These are phyloP conservation scores for Lepraria neglecta DNA, from an alignment of 495 filamentous ascomycete genomes.

Conservation along the genomic window DNA sequence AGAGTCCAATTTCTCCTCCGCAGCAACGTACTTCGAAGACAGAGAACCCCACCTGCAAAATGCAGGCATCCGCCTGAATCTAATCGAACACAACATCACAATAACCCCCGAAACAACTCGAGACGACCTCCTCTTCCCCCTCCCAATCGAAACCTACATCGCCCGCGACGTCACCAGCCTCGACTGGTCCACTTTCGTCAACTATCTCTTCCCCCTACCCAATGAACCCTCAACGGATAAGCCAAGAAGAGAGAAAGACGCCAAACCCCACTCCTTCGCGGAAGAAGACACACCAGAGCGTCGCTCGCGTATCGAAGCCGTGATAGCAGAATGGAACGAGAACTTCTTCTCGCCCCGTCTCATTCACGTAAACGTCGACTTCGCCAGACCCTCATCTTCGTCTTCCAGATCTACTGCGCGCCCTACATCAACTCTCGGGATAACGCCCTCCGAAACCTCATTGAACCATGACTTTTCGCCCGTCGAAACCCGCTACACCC, in stretches of 20 bases:
- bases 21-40: conserved; percentile 42
- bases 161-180: conserved; percentile 39
- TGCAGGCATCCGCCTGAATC: conserved; percentile 13
- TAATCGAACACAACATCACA: conserved; percentile 39
- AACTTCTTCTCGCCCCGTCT: conserved; percentile 45
- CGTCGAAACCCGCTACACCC: no score
- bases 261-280: background rate
- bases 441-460: background rate
- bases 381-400: conserved; percentile 29
- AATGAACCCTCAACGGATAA: conserved; percentile 39
- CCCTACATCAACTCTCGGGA: conserved; percentile 3
- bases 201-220: conserved; percentile 42
- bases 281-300: conserved; percentile 33
- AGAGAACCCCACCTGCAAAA: conserved; percentile 29
- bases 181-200: conserved; percentile 49
- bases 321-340: conserved; percentile 48
- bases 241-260: conserved; percentile 41
- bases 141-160: conserved; percentile 39
- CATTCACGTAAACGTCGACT: conserved; percentile 29
- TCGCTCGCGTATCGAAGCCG: conserved; percentile 37
- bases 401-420: conserved; percentile 27
- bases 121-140: conserved; percentile 43
- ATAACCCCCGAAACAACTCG: conserved; percentile 42
- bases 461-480: background rate
- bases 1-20: conserved; percentile 36